phyloP scores from a whole-genome alignment of 2,329 filamentous ascomycete genomes.

The Zarea fungicola region DNA sequence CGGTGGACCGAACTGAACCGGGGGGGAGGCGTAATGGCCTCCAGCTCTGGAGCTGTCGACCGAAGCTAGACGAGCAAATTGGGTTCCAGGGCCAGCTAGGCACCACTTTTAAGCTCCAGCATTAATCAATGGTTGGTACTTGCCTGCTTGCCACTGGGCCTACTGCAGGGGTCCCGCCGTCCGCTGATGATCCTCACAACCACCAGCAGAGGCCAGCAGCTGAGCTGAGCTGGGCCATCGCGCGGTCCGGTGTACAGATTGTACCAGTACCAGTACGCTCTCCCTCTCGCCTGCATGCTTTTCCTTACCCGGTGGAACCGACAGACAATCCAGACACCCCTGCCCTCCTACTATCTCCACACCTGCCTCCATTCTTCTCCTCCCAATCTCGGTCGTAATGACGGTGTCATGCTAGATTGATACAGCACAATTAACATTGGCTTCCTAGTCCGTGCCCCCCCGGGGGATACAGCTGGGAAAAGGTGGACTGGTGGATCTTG shows the following conservation, averaged over 20 bases:
- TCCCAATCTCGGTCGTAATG: slow-evolving; percentile 1
- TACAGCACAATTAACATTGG: not conserved
- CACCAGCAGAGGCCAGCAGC: not conserved
- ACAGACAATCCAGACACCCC: not conserved
- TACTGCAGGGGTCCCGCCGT: not conserved
- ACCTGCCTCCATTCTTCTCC: not conserved
- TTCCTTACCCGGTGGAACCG: not conserved
- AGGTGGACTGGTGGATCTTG: not conserved
- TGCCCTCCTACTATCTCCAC: not conserved
- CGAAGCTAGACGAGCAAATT: not conserved
- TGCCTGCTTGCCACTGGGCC: too few relatives aligned
- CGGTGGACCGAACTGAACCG: too few relatives aligned
- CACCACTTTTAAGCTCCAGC: not conserved
- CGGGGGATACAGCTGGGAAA: not conserved
- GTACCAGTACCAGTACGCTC: too few relatives aligned
- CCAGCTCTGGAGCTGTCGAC: not conserved
- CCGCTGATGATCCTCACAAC: not conserved
- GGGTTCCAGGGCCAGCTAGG: not conserved
- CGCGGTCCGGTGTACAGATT: too few relatives aligned
- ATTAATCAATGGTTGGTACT: too few relatives aligned
- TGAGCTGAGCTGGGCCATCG: not conserved
- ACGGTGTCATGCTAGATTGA: not conserved
- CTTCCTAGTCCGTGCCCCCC: not conserved
- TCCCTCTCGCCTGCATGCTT: not conserved
- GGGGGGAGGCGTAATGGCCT: too few relatives aligned